Percentiles rank a stretch among this genome's conserved stretches.
These are phyloP conservation scores for Mycena albidolilacea DNA, from an alignment of 768 basidiomycete genomes.

Conservation along the genomic window DNA sequence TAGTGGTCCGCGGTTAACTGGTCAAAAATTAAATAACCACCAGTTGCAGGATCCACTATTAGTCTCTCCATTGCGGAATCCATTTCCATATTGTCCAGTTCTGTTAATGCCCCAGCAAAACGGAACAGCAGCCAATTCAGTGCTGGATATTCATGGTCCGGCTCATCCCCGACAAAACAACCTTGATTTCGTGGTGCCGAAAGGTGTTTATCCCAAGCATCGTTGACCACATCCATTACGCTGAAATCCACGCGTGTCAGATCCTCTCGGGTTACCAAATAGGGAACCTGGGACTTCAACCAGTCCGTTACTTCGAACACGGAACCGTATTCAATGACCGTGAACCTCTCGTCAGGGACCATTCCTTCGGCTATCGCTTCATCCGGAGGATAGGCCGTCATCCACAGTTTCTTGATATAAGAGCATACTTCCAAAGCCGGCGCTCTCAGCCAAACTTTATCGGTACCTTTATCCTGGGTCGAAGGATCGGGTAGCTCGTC, in stretches of 20 bases:
- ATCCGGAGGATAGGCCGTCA: too few species aligned
- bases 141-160: constrained; percentile 21
- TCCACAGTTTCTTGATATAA: too few species aligned
- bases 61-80: too few species aligned
- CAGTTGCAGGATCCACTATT: too few species aligned
- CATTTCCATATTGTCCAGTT: neutral
- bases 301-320: constrained; percentile 26
- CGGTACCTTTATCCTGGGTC: neutral
- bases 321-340: neutral
- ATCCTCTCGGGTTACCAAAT: constrained; percentile 14
- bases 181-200: neutral
- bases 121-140: constrained; percentile 19
- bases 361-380: constrained; percentile 3
- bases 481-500: neutral
- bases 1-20: too few species aligned
- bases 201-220: constrained; percentile 3
- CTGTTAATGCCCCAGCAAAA: constrained; percentile 2
- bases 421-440: too few species aligned
- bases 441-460: too few species aligned
- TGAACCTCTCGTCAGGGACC: constrained; percentile 11
- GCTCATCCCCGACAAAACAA: neutral
- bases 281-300: constrained; percentile 1
- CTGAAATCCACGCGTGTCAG: neutral
- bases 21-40: too few species aligned
- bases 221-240: constrained; percentile 19